Percentiles rank a stretch among this genome's conserved stretches.
Evolutionary conservation across 768 basidiomycete genomes (phyloP).

Genomic region (Guyanaporus albipodus): DNA sequence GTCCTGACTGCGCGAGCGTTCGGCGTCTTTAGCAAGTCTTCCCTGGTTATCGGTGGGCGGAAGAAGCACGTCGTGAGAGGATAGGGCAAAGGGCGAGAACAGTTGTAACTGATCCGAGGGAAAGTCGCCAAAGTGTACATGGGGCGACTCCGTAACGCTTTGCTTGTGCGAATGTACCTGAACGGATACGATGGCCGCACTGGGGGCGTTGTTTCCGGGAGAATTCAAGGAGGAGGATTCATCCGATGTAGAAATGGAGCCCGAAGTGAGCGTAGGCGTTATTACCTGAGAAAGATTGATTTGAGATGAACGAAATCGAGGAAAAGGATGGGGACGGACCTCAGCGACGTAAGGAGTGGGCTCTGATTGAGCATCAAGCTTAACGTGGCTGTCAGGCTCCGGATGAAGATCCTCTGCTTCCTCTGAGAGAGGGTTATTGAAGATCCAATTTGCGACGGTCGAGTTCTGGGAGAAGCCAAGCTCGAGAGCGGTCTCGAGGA

Average conservation of each 20-base stretch:
- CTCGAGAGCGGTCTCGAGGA: constrained; percentile 68
- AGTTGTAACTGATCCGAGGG: constrained; percentile 29
- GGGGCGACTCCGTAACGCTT: constrained; percentile 28
- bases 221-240: constrained; percentile 36
- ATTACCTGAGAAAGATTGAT: constrained; percentile 15
- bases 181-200: constrained; percentile 11
- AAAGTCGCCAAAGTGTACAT: constrained; percentile 31
- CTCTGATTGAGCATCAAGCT: constrained; percentile 3
- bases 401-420: constrained; percentile 46
- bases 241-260: constrained; percentile 41
- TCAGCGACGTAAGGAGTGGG: constrained; percentile 22
- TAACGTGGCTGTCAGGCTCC: neutral
- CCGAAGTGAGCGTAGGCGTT: constrained; percentile 37
- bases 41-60: neutral
- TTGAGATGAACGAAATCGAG: constrained; percentile 9
- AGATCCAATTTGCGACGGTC: constrained; percentile 68
- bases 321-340: constrained; percentile 17
- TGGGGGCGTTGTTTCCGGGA: constrained; percentile 17
- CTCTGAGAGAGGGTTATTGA: constrained; percentile 54
- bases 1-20: constrained; percentile 23
- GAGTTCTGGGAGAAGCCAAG: constrained; percentile 59
- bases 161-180: constrained; percentile 27
- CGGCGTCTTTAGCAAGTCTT: constrained; percentile 7
- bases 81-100: constrained; percentile 21
- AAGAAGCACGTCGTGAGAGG: constrained; percentile 5